Evolutionary conservation across 2,329 filamentous ascomycete genomes (phyloP).

Genomic region (Sphaerulina populicola): DNA sequence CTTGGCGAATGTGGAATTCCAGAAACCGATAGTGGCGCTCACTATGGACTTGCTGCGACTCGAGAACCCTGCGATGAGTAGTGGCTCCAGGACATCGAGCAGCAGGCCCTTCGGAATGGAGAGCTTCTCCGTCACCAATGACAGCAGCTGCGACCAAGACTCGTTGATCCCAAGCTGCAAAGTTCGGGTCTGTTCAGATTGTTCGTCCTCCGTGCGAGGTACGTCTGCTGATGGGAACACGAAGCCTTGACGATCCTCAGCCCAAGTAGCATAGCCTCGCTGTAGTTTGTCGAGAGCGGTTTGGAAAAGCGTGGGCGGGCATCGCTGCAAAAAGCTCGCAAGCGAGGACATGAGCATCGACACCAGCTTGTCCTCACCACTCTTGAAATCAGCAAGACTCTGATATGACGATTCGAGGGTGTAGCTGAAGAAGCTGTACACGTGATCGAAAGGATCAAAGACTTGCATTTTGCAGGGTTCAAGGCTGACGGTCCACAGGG

Average conservation of each 20-base stretch:
- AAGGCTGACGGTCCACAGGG: slow-evolving; percentile 55
- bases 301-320: slow-evolving; percentile 43
- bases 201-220: background rate
- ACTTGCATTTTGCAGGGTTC: slow-evolving; percentile 31
- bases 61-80: slow-evolving; percentile 48
- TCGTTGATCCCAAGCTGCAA: background rate
- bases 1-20: slow-evolving; percentile 62
- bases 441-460: slow-evolving; percentile 54
- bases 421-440: slow-evolving; percentile 54
- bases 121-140: slow-evolving; percentile 46
- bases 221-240: slow-evolving; percentile 6
- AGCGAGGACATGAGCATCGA: slow-evolving; percentile 1
- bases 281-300: slow-evolving; percentile 55
- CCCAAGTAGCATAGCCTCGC: slow-evolving; percentile 53
- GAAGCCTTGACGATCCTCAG: slow-evolving; percentile 46
- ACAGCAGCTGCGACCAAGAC: slow-evolving; percentile 42
- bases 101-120: slow-evolving; percentile 49
- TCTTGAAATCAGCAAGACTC: background rate
- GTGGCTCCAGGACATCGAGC: slow-evolving; percentile 46
- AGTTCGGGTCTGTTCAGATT: background rate
- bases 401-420: slow-evolving; percentile 40
- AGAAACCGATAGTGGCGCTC: slow-evolving; percentile 50
- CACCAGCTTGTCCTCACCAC: background rate
- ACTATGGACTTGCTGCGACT: slow-evolving; percentile 46
- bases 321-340: slow-evolving; percentile 31